Conservation (phyloP, 1,139 yeast genomes). For the Pichia sp. region DNA sequence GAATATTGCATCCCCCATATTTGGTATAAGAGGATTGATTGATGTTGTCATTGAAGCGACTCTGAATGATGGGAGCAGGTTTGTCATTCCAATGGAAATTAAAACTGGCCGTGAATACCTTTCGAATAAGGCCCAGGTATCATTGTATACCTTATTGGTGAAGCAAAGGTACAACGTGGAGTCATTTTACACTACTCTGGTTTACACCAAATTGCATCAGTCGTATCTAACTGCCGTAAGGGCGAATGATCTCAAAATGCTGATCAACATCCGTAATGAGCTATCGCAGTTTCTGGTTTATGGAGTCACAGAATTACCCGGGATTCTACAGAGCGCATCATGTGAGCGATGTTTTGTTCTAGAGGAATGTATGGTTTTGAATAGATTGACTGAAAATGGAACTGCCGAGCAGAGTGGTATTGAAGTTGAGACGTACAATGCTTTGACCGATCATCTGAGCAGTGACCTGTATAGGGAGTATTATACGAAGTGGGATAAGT, state of each 20-base stretch:
- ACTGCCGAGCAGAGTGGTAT: conserved; percentile 39
- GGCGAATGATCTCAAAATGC: conserved; percentile 47
- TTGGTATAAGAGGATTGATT: conserved; percentile 84
- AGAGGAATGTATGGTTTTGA: conserved; percentile 60
- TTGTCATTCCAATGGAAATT: conserved; percentile 74
- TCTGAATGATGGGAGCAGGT: conserved; percentile 34
- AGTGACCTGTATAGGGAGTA: conserved; percentile 39
- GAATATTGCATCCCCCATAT: conserved; percentile 83
- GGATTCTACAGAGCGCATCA: conserved; percentile 40
- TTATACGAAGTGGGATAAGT: conserved; percentile 62
- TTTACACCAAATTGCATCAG: conserved; percentile 61
- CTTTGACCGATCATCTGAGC: conserved; percentile 43
- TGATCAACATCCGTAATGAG: conserved; percentile 62
- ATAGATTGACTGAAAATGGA: conserved; percentile 54
- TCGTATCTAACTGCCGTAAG: conserved; percentile 35
- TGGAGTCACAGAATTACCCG: conserved; percentile 49
- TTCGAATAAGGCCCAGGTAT: conserved; percentile 80
- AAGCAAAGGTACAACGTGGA: conserved; percentile 72
- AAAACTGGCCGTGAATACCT: conserved; percentile 71
- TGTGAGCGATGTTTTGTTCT: conserved; percentile 66
- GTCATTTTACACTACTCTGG: conserved; percentile 57
- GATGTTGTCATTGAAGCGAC: conserved; percentile 76
- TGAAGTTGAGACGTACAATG: conserved; percentile 35
- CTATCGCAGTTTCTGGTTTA: conserved; percentile 53
- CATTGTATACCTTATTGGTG: conserved; percentile 72